These are phyloP conservation scores for Francoa sonchifolia DNA, from an alignment of 441 rosid genomes.

Conservation along the genomic window DNA sequence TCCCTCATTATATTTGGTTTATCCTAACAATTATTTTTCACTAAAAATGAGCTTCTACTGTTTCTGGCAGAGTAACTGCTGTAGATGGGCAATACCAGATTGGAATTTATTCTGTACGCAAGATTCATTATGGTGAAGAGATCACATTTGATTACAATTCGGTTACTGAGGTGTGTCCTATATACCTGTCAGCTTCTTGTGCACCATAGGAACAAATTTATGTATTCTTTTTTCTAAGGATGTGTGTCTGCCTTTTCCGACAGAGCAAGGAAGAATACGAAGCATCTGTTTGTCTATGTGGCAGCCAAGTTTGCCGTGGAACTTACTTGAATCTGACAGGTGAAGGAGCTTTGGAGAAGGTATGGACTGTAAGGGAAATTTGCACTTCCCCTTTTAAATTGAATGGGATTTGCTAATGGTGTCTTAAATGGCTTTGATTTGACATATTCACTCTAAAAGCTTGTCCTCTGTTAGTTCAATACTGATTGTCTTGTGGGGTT, in stretches of 20 bases:
- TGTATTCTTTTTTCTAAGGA: constrained; percentile 12
- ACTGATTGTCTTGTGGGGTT: no score
- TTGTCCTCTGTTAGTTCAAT: no score
- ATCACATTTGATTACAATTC: constrained; percentile 97
- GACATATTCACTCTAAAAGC: neutral
- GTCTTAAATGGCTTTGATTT: neutral
- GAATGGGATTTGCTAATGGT: no score
- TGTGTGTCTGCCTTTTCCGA: constrained; percentile 17
- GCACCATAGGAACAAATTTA: neutral
- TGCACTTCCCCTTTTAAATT: no score
- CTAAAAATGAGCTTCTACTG: no score
- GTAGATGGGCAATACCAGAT: constrained; percentile 98
- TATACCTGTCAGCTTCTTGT: constrained; percentile 15
- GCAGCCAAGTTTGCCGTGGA: constrained; percentile 99
- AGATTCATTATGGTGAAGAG: constrained; percentile 87
- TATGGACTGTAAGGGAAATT: constrained; percentile 9
- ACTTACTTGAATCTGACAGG: constrained; percentile 99
- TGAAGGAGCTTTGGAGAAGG: constrained; percentile 98
- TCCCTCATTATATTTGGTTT: no score
- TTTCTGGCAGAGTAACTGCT: constrained; percentile 81
- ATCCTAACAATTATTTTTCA: no score
- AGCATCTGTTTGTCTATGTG: constrained; percentile 98
- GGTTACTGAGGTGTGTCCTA: constrained; percentile 77
- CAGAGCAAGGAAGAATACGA: constrained; percentile 99
- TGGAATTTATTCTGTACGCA: constrained; percentile 79